Evolutionary conservation across 768 basidiomycete species (phyloP).

Genomic region (Sarcodon sp.): DNA sequence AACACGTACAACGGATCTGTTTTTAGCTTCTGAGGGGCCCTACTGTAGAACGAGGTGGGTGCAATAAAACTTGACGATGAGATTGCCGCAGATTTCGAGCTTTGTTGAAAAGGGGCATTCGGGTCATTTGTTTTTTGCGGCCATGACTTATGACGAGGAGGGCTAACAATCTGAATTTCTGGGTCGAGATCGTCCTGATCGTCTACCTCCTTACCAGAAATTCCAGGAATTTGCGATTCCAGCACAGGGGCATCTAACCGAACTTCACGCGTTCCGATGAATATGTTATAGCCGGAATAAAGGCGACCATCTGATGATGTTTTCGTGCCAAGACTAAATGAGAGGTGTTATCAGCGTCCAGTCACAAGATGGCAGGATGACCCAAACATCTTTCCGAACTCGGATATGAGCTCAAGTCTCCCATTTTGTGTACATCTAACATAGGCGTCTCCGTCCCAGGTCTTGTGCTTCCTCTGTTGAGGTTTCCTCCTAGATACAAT

Average conservation of each 20-base stretch:
- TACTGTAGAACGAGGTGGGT: constrained; percentile 51
- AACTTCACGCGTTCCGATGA: constrained; percentile 48
- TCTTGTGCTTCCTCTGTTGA: constrained; percentile 67
- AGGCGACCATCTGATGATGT: constrained; percentile 47
- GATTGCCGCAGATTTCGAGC: constrained; percentile 3
- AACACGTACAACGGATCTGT: constrained; percentile 32
- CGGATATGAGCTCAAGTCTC: constrained; percentile 49
- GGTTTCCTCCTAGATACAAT: constrained; percentile 47
- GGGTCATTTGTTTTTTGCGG: too few relatives aligned
- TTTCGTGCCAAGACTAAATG: constrained; percentile 42
- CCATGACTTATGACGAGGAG: too few relatives aligned
- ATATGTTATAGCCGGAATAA: constrained; percentile 27
- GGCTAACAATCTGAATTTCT: constrained; percentile 3
- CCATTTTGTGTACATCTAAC: constrained; percentile 32
- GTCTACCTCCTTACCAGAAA: constrained; percentile 15
- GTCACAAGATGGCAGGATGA: neutral
- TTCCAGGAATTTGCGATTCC: constrained; percentile 36
- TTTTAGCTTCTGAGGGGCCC: constrained; percentile 17
- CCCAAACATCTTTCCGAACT: constrained; percentile 57
- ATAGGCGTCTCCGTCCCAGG: constrained; percentile 76
- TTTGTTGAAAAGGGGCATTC: constrained; percentile 4
- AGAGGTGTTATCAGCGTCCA: constrained; percentile 1
- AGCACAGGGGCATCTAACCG: constrained; percentile 42
- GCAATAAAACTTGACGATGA: constrained; percentile 29
- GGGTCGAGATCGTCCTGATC: neutral